These are phyloP conservation scores for Candida tallmaniae DNA, from an alignment of 805 yeast genomes.

Conservation along the genomic window DNA sequence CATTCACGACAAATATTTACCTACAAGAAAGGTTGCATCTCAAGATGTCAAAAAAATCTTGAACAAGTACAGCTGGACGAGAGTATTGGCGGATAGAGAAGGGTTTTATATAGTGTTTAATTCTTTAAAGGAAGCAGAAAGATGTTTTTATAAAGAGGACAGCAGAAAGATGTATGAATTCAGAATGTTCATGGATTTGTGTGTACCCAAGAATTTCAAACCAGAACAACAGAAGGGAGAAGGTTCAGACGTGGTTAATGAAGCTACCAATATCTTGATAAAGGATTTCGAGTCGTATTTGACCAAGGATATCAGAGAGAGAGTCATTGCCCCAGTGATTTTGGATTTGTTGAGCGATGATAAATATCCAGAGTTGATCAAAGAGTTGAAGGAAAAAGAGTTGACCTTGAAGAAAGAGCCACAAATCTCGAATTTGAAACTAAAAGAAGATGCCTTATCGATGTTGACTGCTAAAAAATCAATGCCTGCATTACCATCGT, in stretches of 20 bases:
- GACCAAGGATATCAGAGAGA: conserved; percentile 67
- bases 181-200: conserved; percentile 54
- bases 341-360: conserved; percentile 57
- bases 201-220: conserved; percentile 43
- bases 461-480: conserved; percentile 17
- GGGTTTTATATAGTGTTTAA: conserved; percentile 76
- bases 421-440: conserved; percentile 10
- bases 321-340: conserved; percentile 65
- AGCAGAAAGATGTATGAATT: conserved; percentile 47
- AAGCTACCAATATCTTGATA: conserved; percentile 53
- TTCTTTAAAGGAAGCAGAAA: conserved; percentile 50
- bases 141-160: conserved; percentile 58
- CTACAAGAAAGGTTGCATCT: conserved; percentile 44
- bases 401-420: conserved; percentile 14
- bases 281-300: conserved; percentile 62
- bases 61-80: conserved; percentile 58
- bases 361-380: conserved; percentile 47
- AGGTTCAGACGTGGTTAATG: conserved; percentile 40
- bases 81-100: conserved; percentile 54
- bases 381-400: conserved; percentile 30
- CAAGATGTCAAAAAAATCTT: conserved; percentile 58
- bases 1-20: conserved; percentile 47
- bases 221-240: conserved; percentile 11
- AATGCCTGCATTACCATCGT: conserved; percentile 25
- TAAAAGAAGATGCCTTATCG: conserved; percentile 23